Conservation (phyloP, 73 alveolate species). For the Tetrahymena borealis region DNA sequence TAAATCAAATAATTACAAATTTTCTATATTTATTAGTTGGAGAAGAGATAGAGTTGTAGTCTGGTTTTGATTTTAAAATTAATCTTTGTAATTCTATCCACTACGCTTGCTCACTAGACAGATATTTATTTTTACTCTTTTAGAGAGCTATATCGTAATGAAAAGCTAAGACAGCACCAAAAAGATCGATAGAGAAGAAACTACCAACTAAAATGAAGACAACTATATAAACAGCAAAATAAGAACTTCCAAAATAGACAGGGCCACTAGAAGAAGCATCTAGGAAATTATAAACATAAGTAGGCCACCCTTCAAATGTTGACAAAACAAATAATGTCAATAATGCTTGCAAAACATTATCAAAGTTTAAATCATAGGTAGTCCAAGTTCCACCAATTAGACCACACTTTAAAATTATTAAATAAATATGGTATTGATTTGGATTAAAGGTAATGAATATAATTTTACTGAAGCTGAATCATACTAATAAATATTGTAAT, state of each 20-base stretch:
- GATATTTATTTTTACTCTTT: constrained; percentile 20
- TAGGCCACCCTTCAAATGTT: constrained; percentile 96
- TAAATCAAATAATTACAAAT: background rate
- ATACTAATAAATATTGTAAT: constrained; percentile 24
- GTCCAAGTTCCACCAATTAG: constrained; percentile 55
- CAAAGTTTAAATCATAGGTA: constrained; percentile 62
- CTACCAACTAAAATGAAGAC: constrained; percentile 82
- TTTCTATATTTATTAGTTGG: background rate
- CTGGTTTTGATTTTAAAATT: constrained; percentile 54
- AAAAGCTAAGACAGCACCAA: constrained; percentile 89
- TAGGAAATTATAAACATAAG: constrained; percentile 61
- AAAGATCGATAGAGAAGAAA: constrained; percentile 83
- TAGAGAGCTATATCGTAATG: constrained; percentile 83
- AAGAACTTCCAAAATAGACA: constrained; percentile 53
- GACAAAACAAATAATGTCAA: constrained; percentile 80
- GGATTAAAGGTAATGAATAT: background rate
- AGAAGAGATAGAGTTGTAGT: background rate
- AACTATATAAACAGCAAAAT: constrained; percentile 66
- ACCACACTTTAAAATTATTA: background rate
- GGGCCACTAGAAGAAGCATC: constrained; percentile 72
- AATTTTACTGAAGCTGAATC: constrained; percentile 11
- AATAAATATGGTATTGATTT: background rate
- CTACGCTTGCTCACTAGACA: constrained; percentile 42
- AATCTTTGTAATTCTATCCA: constrained; percentile 64
- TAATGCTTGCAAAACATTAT: constrained; percentile 81